Base-by-base conservation (phyloP, 768 basidiomycete species). In the Kwoniella bestiolae region DNA sequence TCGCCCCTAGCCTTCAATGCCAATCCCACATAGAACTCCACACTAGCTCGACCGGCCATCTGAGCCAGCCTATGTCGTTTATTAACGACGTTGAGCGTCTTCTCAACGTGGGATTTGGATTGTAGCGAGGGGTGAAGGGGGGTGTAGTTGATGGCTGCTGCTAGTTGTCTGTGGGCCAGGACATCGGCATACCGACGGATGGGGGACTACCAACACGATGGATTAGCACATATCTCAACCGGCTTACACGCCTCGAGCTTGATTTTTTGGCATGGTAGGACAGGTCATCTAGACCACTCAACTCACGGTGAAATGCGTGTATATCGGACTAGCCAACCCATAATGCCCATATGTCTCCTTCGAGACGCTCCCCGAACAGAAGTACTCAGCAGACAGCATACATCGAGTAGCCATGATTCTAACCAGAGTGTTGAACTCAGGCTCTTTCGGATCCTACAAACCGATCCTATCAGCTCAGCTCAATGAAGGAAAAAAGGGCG, bases 381-480 rank as follows among this genome's bases (percentile, higher is more conserved):
- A 97, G 80, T 99, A 99, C 79, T 99, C 96, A 21, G 96, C 96
- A 0, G 94, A 89, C 26, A 97, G 85, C 96, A 99, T 99, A 80
- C 96, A 97, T 31, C 96, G 85, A 3, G 95, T 98, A 2, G 96
- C 94, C 94, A 99, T 97, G 80, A 99, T 98, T 45, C 96, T 89
- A 38, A 99, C 95, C 18, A 98, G 86, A 0, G 94, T 98, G 74
- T 98, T 99, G 85, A 99, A 98, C 0, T 92, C 88, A 0, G 94
- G 91, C 72, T 92, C 88, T 18, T 82, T 80, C 0, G 89, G 85
- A 76, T 96, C 93, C 93, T 94, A 63, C 1, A 5, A 34, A n/a
- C n/a, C n/a, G n/a, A n/a, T n/a, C n/a, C n/a, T n/a, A n/a, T n/a
- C n/a, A n/a, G n/a, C n/a, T n/a, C n/a, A n/a, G n/a, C n/a, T n/a